These are phyloP conservation scores for Xylaria venustula DNA, from an alignment of 495 filamentous ascomycete species.

Conservation along the genomic window DNA sequence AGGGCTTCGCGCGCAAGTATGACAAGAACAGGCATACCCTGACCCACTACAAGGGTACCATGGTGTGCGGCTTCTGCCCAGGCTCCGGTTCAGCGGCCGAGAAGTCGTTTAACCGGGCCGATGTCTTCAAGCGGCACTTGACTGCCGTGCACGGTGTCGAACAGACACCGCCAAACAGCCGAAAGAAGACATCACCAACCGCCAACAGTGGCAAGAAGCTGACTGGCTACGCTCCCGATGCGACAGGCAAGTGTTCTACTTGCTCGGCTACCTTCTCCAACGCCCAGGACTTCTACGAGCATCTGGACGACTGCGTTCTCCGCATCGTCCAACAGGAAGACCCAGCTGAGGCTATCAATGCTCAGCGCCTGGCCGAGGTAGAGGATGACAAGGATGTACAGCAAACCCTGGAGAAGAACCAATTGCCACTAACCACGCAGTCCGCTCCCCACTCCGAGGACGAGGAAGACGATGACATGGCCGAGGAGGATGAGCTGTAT, in stretches of 20 bases:
- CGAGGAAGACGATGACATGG: slow-evolving; percentile 62
- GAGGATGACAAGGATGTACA: slow-evolving; percentile 78
- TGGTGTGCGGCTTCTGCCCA: slow-evolving; percentile 98
- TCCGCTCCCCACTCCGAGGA: slow-evolving; percentile 60
- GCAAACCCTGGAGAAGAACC: slow-evolving; percentile 81
- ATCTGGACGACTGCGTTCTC: slow-evolving; percentile 97
- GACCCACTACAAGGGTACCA: slow-evolving; percentile 98
- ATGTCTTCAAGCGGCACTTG: slow-evolving; percentile 97
- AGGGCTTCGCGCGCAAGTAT: slow-evolving; percentile 96
- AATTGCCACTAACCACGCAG: slow-evolving; percentile 60
- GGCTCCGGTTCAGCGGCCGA: slow-evolving; percentile 88
- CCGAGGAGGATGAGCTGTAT: slow-evolving; percentile 47
- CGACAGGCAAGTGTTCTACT: slow-evolving; percentile 93
- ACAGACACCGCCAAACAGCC: slow-evolving; percentile 91
- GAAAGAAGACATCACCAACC: slow-evolving; percentile 58
- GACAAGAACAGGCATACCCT: slow-evolving; percentile 98
- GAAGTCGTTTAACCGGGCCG: slow-evolving; percentile 97
- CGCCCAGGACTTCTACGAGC: slow-evolving; percentile 98
- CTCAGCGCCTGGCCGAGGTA: slow-evolving; percentile 76
- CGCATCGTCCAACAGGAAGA: slow-evolving; percentile 97
- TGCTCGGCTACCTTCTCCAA: slow-evolving; percentile 89
- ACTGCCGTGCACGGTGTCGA: slow-evolving; percentile 93
- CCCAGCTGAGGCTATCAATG: slow-evolving; percentile 93
- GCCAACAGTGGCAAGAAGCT: slow-evolving; percentile 53
- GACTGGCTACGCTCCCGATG: slow-evolving; percentile 65